Percentiles rank a stretch among this genome's conserved stretches.
Conservation (phyloP, 768 basidiomycete species). For the Pleurotus djamor region DNA sequence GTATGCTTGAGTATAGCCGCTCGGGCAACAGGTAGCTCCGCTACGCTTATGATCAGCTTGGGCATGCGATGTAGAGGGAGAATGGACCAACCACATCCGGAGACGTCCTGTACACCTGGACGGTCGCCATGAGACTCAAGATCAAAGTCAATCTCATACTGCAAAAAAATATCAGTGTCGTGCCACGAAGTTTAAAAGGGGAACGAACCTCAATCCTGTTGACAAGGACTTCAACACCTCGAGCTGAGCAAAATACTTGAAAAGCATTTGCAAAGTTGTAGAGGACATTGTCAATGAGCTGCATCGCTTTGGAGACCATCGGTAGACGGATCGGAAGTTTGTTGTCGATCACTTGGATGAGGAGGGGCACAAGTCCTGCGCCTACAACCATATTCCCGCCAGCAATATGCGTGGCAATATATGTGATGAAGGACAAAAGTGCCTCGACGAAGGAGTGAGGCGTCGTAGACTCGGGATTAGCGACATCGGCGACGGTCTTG, state of each 20-base stretch:
- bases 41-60: slow-evolving; percentile 27
- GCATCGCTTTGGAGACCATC: slow-evolving; percentile 87
- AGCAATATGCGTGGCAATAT: slow-evolving; percentile 79
- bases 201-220: slow-evolving; percentile 78
- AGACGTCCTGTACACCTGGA: slow-evolving; percentile 39
- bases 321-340: slow-evolving; percentile 63
- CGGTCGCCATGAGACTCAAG: slow-evolving; percentile 53
- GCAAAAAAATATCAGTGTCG: slow-evolving; percentile 4
- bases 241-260: slow-evolving; percentile 78
- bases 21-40: slow-evolving; percentile 70
- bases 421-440: slow-evolving; percentile 82
- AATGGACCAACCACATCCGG: slow-evolving; percentile 45
- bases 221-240: slow-evolving; percentile 84
- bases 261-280: slow-evolving; percentile 90
- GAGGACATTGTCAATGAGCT: slow-evolving; percentile 87
- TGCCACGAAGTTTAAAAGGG: slow-evolving; percentile 9
- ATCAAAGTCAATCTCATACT: slow-evolving; percentile 71
- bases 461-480: slow-evolving; percentile 59
- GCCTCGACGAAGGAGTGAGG: slow-evolving; percentile 83
- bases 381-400: slow-evolving; percentile 94
- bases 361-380: slow-evolving; percentile 85
- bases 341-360: slow-evolving; percentile 89
- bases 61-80: slow-evolving; percentile 1
- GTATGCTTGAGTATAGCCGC: slow-evolving; percentile 87
- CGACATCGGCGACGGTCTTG: slow-evolving; percentile 74